These are phyloP conservation scores for Coniosporium tulheliwenetii DNA, from an alignment of 2,329 filamentous ascomycete species.

Conservation along the genomic window DNA sequence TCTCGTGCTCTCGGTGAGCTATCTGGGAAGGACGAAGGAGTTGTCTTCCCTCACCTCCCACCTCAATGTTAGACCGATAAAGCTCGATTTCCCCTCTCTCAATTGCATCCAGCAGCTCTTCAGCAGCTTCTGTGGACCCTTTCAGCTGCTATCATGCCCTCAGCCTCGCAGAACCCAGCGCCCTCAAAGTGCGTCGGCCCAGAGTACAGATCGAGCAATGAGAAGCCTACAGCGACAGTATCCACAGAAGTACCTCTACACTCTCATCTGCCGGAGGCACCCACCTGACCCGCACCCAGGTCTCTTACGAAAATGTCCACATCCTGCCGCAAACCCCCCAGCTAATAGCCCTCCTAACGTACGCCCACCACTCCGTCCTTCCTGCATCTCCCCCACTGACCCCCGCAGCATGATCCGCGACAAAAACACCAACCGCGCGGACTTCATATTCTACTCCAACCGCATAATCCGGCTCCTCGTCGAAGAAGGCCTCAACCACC, in stretches of 20 bases:
- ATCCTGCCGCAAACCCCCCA: conserved; percentile 87
- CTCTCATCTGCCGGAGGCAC: too few relatives aligned
- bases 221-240: conserved; percentile 78
- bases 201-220: conserved; percentile 55
- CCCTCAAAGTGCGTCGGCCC: conserved; percentile 57
- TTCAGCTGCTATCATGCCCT: not conserved
- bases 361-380: conserved; percentile 30
- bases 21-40: too few relatives aligned
- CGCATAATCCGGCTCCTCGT: conserved; percentile 92
- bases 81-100: too few relatives aligned
- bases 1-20: too few relatives aligned
- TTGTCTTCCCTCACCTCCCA: too few relatives aligned
- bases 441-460: conserved; percentile 99
- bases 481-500: conserved; percentile 91
- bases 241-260: conserved; percentile 50
- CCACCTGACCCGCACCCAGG: too few relatives aligned
- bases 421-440: conserved; percentile 73
- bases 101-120: too few relatives aligned
- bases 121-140: too few relatives aligned
- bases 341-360: conserved; percentile 94
- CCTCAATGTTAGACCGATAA: too few relatives aligned
- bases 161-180: conserved; percentile 10
- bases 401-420: conserved; percentile 76
- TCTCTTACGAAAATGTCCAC: conserved; percentile 67
- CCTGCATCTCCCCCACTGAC: not conserved